Evolutionary conservation across 2,329 filamentous ascomycete genomes (phyloP), one percentile per base, ranked within the genome.

Genomic region (Colletotrichum higginsianum): DNA sequence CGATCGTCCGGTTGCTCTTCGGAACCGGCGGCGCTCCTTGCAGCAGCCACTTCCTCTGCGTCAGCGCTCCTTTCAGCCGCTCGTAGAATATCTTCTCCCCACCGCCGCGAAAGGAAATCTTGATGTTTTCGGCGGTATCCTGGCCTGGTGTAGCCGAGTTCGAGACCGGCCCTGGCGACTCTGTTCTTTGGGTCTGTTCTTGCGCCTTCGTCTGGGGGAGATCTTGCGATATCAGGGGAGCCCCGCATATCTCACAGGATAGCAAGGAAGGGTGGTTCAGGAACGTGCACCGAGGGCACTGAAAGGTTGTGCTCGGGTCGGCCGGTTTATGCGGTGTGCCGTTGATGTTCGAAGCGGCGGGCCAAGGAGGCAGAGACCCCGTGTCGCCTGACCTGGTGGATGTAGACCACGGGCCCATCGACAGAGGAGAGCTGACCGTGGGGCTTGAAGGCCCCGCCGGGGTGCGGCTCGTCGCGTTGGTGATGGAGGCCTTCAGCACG

Each of bases 11-110:
- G 44, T 80, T 86, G 40, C 89, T 88, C 73, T 88, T 92, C 0
- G 96, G 96, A 21, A 96, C 90, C 0, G 96, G 95, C 1, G 96
- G 96, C 0, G 96, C 96, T 78, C 93, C 92, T 67, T 96, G 93
- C 0, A 98, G 87, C 3, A 99, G 87, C 96, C 96, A 99, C 85
- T 98, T 98, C 16, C 96, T 90, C 80, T 99, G 96, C 2, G 95
- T 91, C 81, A 98, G 89, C 11, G 95, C 93, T 8, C 91, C 91
- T 78, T 97, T 98, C 2, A 99, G 86, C 58, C 95, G 89, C 76
- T 98, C 96, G 75, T 93, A 91, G 75, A 99, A 98, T 7, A 94
- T 92, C 81, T 95, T 96, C 72, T 95, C 96, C 0, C 96, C 96
- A 2, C 96, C 95, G 44, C 87, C 90, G 42, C 96, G 92, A 76